These are phyloP conservation scores for Podochytrium sp. DNA, from an alignment of 192 early-diverging fungal genomes.

Conservation along the genomic window DNA sequence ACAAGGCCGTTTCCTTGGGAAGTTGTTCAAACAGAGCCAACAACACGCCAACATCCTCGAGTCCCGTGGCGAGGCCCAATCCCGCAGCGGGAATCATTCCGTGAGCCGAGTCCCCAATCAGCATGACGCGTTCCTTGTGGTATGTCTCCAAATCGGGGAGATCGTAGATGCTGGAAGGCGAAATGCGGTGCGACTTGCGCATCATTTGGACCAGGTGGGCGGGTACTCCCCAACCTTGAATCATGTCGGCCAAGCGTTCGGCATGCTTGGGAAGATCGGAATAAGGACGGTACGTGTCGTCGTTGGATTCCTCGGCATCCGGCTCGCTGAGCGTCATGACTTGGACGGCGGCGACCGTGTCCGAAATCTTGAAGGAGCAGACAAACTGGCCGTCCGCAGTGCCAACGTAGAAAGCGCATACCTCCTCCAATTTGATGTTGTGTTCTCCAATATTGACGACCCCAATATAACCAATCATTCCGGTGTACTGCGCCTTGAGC, in stretches of 20 bases:
- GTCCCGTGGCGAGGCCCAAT: conserved; percentile 17
- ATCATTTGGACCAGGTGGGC: not conserved
- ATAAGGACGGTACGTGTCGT: not conserved
- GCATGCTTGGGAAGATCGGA: conserved; percentile 1
- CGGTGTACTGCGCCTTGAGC: not conserved
- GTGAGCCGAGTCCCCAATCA: conserved; percentile 34
- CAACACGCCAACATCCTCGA: conserved; percentile 36
- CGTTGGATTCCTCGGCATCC: not conserved
- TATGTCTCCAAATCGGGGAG: not conserved
- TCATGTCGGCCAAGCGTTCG: not conserved
- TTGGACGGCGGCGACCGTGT: not conserved
- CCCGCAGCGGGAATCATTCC: conserved; percentile 34
- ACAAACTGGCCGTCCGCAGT: not conserved
- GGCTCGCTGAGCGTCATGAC: not conserved
- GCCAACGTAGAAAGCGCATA: not conserved
- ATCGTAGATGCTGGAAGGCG: conserved; percentile 17
- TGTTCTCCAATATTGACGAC: not conserved
- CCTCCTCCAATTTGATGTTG: not conserved
- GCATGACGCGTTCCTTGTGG: conserved; percentile 10
- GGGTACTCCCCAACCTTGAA: not conserved
- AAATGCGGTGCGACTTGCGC: not conserved
- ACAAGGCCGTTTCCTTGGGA: not conserved
- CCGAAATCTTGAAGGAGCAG: not conserved
- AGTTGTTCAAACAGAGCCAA: conserved; percentile 3
- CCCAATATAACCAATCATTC: conserved; percentile 5